Evolutionary conservation across 1,284 basidiomycete genomes (phyloP), one percentile per base, ranked within the genome.

Genomic region (Apiotrichum akiyoshidainum): DNA sequence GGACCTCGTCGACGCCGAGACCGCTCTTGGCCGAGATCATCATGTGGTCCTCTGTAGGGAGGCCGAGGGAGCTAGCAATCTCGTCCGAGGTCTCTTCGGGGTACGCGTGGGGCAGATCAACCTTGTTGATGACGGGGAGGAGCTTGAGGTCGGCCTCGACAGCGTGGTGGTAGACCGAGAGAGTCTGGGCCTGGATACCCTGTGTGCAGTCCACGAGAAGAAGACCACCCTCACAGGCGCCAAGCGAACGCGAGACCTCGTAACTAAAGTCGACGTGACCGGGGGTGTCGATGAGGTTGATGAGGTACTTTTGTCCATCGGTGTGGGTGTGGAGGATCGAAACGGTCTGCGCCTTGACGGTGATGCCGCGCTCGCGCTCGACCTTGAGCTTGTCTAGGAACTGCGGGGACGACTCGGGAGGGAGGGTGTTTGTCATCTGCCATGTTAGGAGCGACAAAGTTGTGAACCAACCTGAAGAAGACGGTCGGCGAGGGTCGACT

Each of bases 301-400:
- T 84, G 51, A 99, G 82, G 70, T 89, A 87, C 21, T 80, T 80
- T 40, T 81, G 78, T 7, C 83, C 83, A 49, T 83, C 74, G 13
- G 80, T 68, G 72, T 89, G 82, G 48, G 69, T 66, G 72, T 89
- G 81, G 59, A 94, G 80, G 88, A 97, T 95, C 84, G 89, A 93
- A 9, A 90, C 92, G 2, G 90, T 94, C 78, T 94, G 90, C 5
- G 91, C 91, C 78, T 94, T 92, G 70, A 94, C 92, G 79, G 76
- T 81, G 57, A 81, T 78, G 1, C 76, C 95, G 46, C 95, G 84
- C 75, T 99, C 74, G 57, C 74, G 71, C 68, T 75, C 74, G 75
- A 96, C 96, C 87, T 97, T 97, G 56, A 99, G 83, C 68, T 94
- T 96, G 76, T 96, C 92, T 42, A 96, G 76, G n/a, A 95, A 89